These are phyloP conservation scores for Clohesyomyces aquaticus DNA, from an alignment of 495 filamentous ascomycete species.

Conservation along the genomic window DNA sequence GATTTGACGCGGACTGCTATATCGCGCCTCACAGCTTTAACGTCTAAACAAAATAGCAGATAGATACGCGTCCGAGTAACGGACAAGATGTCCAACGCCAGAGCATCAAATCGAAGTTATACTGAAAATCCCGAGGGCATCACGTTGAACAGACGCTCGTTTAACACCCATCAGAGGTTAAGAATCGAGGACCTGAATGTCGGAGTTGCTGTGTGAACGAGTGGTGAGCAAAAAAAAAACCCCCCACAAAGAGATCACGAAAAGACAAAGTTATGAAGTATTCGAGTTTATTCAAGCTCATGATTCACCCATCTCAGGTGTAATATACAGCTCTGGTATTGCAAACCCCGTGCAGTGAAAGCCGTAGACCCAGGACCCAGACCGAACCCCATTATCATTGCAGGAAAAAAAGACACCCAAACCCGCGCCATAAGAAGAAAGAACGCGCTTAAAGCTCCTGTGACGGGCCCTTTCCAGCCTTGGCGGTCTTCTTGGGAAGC, in stretches of 20 bases:
- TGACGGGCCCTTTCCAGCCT: slow-evolving; percentile 85
- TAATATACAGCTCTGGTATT: slow-evolving; percentile 85
- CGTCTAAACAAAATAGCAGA: too few relatives aligned
- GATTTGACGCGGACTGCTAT: too few relatives aligned
- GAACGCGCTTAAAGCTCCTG: slow-evolving; percentile 79
- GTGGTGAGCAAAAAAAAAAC: too few relatives aligned
- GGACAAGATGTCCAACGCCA: too few relatives aligned
- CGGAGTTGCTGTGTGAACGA: too few relatives aligned
- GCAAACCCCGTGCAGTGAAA: slow-evolving; percentile 62
- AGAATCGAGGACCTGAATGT: too few relatives aligned
- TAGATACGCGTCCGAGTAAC: too few relatives aligned
- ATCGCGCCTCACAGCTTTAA: too few relatives aligned
- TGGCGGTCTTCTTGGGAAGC: slow-evolving; percentile 95
- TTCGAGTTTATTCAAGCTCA: slow-evolving; percentile 50
- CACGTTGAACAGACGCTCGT: too few relatives aligned
- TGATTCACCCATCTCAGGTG: slow-evolving; percentile 65
- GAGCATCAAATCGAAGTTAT: too few relatives aligned
- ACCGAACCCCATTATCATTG: slow-evolving; percentile 92
- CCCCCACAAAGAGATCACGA: not conserved
- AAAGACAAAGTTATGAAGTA: slow-evolving; percentile 24
- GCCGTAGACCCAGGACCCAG: slow-evolving; percentile 71
- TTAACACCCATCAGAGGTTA: too few relatives aligned
- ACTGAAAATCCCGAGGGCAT: too few relatives aligned
- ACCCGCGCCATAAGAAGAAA: slow-evolving; percentile 48
- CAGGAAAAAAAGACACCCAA: slow-evolving; percentile 59